Percentiles rank a stretch among this genome's conserved stretches.
Evolutionary conservation across 2,329 filamentous ascomycete genomes (phyloP).

Genomic region (Calonectria honghensis): DNA sequence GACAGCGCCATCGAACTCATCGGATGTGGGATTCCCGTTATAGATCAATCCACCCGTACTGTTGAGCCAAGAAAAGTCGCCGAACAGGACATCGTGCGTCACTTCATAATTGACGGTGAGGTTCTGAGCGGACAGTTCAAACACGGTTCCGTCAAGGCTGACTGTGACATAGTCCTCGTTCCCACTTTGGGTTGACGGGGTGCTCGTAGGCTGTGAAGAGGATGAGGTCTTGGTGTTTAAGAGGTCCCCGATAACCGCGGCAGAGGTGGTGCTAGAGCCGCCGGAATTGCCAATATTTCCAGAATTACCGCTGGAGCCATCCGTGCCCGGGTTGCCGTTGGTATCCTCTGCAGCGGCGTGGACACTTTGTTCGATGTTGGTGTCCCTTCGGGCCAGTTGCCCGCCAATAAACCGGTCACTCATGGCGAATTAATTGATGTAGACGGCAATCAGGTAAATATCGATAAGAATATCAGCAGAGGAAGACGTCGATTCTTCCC

Average conservation of each 20-base stretch:
- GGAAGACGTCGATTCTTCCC: not conserved
- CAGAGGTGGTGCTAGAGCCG: too few relatives aligned
- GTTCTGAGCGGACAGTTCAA: not conserved
- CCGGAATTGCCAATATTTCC: not conserved
- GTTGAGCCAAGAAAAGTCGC: not conserved
- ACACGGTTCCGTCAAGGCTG: not conserved
- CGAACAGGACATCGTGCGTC: not conserved
- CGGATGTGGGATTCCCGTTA: not conserved
- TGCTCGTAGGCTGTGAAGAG: not conserved
- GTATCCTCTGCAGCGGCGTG: not conserved
- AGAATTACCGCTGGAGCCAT: not conserved
- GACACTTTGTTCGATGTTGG: not conserved
- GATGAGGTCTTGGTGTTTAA: not conserved
- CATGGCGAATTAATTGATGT: conserved; percentile 10
- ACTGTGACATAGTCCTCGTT: not conserved
- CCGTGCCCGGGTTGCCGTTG: not conserved
- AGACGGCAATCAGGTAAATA: not conserved
- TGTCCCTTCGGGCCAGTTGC: not conserved
- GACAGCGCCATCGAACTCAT: not conserved
- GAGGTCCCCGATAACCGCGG: not conserved
- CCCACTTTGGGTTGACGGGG: not conserved
- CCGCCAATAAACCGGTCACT: not conserved
- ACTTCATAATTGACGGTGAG: not conserved
- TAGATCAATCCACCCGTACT: not conserved
- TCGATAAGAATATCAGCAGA: not conserved